Conservation (phyloP, 208 protist genomes). For the Acanthamoeba lenticulata region DNA sequence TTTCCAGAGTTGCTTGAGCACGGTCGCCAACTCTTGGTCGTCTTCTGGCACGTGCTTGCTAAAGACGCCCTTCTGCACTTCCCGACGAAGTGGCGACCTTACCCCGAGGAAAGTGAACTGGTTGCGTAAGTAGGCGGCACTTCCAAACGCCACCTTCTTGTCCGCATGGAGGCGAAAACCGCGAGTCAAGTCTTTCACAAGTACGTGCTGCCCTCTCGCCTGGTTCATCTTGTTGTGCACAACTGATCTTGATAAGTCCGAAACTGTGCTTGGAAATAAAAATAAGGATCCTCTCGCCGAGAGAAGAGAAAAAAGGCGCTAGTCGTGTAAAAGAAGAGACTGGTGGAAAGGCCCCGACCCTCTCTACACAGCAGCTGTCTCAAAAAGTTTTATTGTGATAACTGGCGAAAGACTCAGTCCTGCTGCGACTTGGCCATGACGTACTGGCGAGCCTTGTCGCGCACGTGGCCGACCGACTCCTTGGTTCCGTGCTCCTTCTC, state of each 20-base stretch:
- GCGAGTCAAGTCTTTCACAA: not conserved
- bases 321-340: too few species aligned
- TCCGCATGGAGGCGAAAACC: not conserved
- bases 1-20: slow-evolving; percentile 41
- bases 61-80: slow-evolving; percentile 1
- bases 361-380: too few species aligned
- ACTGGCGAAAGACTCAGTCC: too few species aligned
- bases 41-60: not conserved
- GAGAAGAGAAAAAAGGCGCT: too few species aligned
- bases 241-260: too few species aligned
- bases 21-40: not conserved
- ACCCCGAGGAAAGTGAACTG: not conserved
- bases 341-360: too few species aligned
- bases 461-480: slow-evolving; percentile 92
- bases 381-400: too few species aligned
- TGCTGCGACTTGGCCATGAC: slow-evolving; percentile 86
- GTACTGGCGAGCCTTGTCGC: slow-evolving; percentile 92
- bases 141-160: not conserved
- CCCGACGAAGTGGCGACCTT: not conserved
- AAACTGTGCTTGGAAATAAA: too few species aligned
- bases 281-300: too few species aligned
- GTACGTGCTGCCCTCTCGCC: too few species aligned
- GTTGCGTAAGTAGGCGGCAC: not conserved
- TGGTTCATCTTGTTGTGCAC: too few species aligned
- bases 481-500: slow-evolving; percentile 93